phyloP scores from a whole-genome alignment of 345 rosid species.

The Fremontodendron californicum region DNA sequence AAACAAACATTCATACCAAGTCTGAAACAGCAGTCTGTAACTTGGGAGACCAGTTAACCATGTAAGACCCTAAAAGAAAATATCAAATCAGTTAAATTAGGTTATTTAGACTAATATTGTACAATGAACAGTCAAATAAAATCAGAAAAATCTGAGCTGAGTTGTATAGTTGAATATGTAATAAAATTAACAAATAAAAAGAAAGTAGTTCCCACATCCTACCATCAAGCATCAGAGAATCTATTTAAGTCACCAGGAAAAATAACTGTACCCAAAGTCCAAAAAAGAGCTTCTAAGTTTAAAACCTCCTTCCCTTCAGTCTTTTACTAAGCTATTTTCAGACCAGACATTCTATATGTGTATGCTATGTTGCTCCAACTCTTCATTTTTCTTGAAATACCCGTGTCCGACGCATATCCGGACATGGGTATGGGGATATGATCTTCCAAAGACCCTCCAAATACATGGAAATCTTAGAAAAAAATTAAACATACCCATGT shows the following conservation, averaged over 20 bases:
- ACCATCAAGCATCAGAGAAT: not conserved
- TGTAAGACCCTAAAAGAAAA: conserved; percentile 73
- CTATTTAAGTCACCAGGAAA: not conserved
- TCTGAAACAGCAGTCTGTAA: conserved; percentile 99
- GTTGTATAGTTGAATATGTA: not conserved
- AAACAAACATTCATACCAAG: conserved; percentile 56
- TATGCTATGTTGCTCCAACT: too few relatives aligned
- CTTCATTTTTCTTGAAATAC: too few relatives aligned
- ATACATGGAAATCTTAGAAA: too few relatives aligned
- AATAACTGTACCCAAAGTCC: not conserved
- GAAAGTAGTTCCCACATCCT: not conserved
- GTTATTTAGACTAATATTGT: not conserved
- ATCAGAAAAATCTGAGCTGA: not conserved
- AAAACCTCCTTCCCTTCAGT: not conserved
- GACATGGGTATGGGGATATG: too few relatives aligned
- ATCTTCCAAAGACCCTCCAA: too few relatives aligned
- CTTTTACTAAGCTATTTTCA: not conserved
- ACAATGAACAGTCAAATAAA: not conserved
- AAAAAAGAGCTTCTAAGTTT: not conserved
- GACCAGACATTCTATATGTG: not conserved
- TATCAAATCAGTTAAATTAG: conserved; percentile 1
- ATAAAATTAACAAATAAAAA: not conserved
- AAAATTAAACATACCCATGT: too few relatives aligned
- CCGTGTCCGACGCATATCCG: too few relatives aligned
- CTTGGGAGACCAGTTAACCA: conserved; percentile 99